Base-by-base conservation (phyloP, 2,329 filamentous ascomycete species). In the Fusarium sp. region DNA sequence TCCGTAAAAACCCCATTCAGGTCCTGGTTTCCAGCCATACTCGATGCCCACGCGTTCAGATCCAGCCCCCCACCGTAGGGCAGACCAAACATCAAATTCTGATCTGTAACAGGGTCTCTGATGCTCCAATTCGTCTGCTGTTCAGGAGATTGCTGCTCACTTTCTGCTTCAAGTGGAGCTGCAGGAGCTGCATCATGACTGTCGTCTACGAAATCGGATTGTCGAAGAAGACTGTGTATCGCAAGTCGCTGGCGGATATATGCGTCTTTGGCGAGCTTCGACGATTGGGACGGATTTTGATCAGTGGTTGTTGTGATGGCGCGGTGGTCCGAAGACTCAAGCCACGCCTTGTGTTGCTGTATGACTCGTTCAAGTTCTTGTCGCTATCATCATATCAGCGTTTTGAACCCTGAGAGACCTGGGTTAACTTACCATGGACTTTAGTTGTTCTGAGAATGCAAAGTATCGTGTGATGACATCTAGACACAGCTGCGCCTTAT, bases 151-250 rank as follows among this genome's bases (percentile, higher is more conserved):
- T 70, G 31, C n/a, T 64, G 71, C 18, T 71, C 72, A 42, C 77
- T 72, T n/a, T 77, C 76, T 20, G 67, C 71, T 30, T 76, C 76
- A n/a, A 50, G 20, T 0, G 65, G 55, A 41, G 70, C 69, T 20
- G 75, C 74, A 22, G 73, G 76, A 7, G 76, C 76, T 10, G 76
- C 78, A 56, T 82, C 78, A 47, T 80, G 76, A 38, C 82, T 83
- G 59, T 84, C 81, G 62, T 84, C 82, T 18, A 81, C 75, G 35
- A 84, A 84, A 45, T 81, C 80, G 2, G 82, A 81, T 30, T 83
- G 82, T 6, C 82, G 72, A 13, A 84, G 75, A 9, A 84, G 71
- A 38, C 82, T 84, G 59, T 84, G 82, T 16, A 84, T 82, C 1
- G 81, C 82, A 1, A 84, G 79, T 6, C 81, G 71, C 60, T 79